Evolutionary conservation across 2,329 filamentous ascomycete species (phyloP), one percentile per base, ranked within the genome.

Genomic region (Chaetoscypha palmicola): DNA sequence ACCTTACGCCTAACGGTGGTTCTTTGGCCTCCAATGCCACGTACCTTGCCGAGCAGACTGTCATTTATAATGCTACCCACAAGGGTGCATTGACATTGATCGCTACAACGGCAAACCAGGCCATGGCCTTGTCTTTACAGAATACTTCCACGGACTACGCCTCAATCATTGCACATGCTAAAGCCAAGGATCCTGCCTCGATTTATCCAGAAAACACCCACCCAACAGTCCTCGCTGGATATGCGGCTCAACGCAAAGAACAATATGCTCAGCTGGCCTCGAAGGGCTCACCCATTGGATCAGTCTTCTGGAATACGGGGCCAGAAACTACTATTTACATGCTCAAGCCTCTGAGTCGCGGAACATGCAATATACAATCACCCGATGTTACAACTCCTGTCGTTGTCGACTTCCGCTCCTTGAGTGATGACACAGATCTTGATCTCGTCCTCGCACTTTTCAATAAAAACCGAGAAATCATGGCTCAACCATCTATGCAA

Each of bases 391-490:
- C 55, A 12, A 53, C 44, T 0, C 47, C 56, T 3, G 64, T 63
- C 1, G 48, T 60, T 14, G 50, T 68, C 17, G 60, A 66, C 47
- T 64, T 62, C 42, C 55, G 58, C 36, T 62, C 64, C 2, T 56
- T 56, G 1, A 57, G 55, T 9, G 66, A 68, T 43, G 64, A 63
- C 2, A 52, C 64, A 9, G 65, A 68, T 45, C 49, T 66, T 23
- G 59, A 64, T 10, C 53, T 66, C 36, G 17, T 41, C 9, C 34
- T 47, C 4, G 35, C 46, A 1, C 34, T 49, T 9, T 38, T 49
- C 41, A 19, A 14, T 2, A 49, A 49, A n/a, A 49, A 44, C 10
- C 28, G 49, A 12, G 34, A 49, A 35, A 37, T 48, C 26, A 61
- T 64, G 55, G 50, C 52, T 49, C 39, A 58, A 59, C 38, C 54